Conservation (phyloP, 768 basidiomycete species). For the Lactarius sp. region DNA sequence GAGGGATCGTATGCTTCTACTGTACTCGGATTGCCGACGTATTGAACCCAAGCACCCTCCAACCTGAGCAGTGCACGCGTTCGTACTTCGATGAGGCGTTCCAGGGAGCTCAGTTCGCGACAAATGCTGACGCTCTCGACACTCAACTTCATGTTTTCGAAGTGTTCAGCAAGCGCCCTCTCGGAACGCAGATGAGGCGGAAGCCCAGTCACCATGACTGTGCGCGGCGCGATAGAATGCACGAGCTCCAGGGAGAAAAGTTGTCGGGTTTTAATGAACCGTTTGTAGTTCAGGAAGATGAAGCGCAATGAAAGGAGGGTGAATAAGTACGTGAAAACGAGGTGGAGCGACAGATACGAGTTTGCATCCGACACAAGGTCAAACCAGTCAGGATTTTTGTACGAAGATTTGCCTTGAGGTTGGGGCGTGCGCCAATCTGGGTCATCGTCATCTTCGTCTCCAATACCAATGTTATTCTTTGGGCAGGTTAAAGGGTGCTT, state of each 20-base stretch:
- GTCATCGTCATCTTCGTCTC: constrained; percentile 43
- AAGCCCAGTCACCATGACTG: constrained; percentile 81
- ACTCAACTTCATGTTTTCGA: constrained; percentile 78
- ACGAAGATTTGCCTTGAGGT: constrained; percentile 29
- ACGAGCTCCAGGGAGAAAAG: constrained; percentile 92
- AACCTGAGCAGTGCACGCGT: constrained; percentile 76
- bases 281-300: constrained; percentile 83
- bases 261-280: constrained; percentile 86
- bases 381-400: constrained; percentile 52
- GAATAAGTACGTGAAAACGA: constrained; percentile 93
- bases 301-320: constrained; percentile 81
- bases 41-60: constrained; percentile 83
- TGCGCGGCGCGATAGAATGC: constrained; percentile 90
- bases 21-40: constrained; percentile 90
- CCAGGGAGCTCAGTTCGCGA: constrained; percentile 73
- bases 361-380: constrained; percentile 89
- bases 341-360: constrained; percentile 82
- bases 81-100: constrained; percentile 66
- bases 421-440: constrained; percentile 25
- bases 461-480: constrained; percentile 77
- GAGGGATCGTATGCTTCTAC: constrained; percentile 76
- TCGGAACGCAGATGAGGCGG: constrained; percentile 85
- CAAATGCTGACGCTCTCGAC: constrained; percentile 93
- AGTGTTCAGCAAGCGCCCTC: constrained; percentile 84
- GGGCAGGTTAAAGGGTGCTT: constrained; percentile 38